phyloP scores from a whole-genome alignment of 768 basidiomycete genomes.

The Neoboletus brunneissimus region DNA sequence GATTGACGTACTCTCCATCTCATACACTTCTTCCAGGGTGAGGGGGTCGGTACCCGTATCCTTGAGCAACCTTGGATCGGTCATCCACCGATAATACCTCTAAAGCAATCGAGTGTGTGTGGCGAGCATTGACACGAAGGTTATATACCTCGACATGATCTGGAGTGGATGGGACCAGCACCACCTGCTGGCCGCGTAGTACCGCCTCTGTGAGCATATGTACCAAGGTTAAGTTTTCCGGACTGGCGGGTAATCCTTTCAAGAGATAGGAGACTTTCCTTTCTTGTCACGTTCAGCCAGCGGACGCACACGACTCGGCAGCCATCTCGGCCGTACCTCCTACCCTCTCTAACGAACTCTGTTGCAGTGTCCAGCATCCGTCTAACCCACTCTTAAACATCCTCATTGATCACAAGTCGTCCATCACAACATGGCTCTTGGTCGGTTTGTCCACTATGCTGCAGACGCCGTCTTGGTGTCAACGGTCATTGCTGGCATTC shows the following conservation, averaged over 20 bases:
- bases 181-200: slow-evolving; percentile 61
- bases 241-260: not conserved
- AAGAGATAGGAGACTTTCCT: slow-evolving; percentile 17
- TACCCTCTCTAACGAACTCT: not conserved
- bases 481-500: slow-evolving; percentile 87
- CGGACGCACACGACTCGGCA: not conserved
- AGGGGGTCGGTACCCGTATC: slow-evolving; percentile 86
- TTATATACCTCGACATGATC: slow-evolving; percentile 41
- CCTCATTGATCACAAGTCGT: not conserved
- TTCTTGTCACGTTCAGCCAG: slow-evolving; percentile 6
- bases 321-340: not conserved
- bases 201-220: slow-evolving; percentile 33
- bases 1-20: slow-evolving; percentile 73
- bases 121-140: not conserved
- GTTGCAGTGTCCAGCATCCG: not conserved
- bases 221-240: not conserved
- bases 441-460: slow-evolving; percentile 77
- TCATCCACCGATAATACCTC: slow-evolving; percentile 93
- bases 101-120: slow-evolving; percentile 22
- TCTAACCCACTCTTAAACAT: slow-evolving; percentile 2
- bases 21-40: slow-evolving; percentile 74
- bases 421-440: slow-evolving; percentile 48
- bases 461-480: slow-evolving; percentile 84
- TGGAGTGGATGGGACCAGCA: slow-evolving; percentile 79
- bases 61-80: slow-evolving; percentile 61